phyloP scores from a whole-genome alignment of 176 grass and related monocot species.

The Oryza nivara region DNA sequence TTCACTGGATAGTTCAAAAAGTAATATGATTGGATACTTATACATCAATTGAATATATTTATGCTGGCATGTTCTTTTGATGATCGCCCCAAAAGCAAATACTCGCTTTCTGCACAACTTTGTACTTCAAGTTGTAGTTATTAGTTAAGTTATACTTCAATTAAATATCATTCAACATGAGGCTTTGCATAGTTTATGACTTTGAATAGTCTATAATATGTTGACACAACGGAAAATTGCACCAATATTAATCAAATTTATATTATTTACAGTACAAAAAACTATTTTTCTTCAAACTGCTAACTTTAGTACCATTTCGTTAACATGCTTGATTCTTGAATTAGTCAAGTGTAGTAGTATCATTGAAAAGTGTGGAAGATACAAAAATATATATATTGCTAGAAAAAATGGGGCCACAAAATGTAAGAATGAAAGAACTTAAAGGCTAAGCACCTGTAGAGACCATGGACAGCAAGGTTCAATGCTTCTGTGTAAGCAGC shows the following conservation, averaged over 20 bases:
- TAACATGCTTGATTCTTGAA: not conserved
- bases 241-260: not conserved
- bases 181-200: slow-evolving; percentile 6
- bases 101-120: not conserved
- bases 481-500: slow-evolving; percentile 62
- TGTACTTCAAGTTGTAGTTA: not conserved
- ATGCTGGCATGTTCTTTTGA: not conserved
- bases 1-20: slow-evolving; percentile 4
- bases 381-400: not conserved
- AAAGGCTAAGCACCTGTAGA: slow-evolving; percentile 66
- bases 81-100: not conserved
- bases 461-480: slow-evolving; percentile 76
- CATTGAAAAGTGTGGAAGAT: not conserved
- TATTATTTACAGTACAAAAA: not conserved
- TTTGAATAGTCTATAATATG: not conserved
- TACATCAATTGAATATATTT: slow-evolving; percentile 23
- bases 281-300: not conserved
- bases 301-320: not conserved
- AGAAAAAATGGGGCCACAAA: slow-evolving; percentile 7
- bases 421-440: slow-evolving; percentile 24
- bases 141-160: not conserved
- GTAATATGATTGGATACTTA: slow-evolving; percentile 3
- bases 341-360: slow-evolving; percentile 6
- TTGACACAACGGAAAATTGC: not conserved
- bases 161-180: not conserved